Base-by-base conservation (phyloP, 2,329 filamentous ascomycete species). In the Colletotrichum melonis region DNA sequence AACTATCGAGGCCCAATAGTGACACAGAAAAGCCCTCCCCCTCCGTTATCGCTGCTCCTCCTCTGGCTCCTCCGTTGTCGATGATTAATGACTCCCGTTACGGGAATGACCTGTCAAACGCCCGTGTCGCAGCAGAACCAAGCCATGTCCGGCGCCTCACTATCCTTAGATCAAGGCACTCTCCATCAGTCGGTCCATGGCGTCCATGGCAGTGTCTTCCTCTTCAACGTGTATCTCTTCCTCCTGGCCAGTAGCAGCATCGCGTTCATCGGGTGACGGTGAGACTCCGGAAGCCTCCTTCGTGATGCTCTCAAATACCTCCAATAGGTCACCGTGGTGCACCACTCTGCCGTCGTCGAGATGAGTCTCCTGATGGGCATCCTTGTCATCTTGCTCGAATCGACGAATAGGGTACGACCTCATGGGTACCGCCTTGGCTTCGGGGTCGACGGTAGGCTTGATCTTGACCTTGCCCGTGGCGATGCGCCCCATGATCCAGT, bases 401-500 rank as follows among this genome's bases (percentile, higher is more conserved):
- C 38, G 63, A 28, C 56, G 49, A 55, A 72, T 49, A 49, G 49
- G 60, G 30, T 63, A 30, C 2, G 57, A 22, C 52, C 57, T 74
- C 57, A 54, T 72, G 42, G 68, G 30, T n/a, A 54, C 22, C 12
- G 54, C 14, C 14, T 56, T 63, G 8, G 46, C 68, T 28, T 67
- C 63, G n/a, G 63, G 72, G 52, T 72, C 38, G 35, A 74, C n/a
- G 24, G 62, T 58, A 9, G 72, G 42, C 16, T 52, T 63, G 42
- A 30, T 54, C 65, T 55, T 75, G 58, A 65, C 68, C 16, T 73
- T 52, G 16, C 73, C 67, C 1, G 72, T 90, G 1, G 93, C 93
- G 77, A 97, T 91, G 60, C 88, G 87, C 1, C 93, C 92, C 4
- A 97, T 86, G 72, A 95, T 89, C 57, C 88, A 87, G 14, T 91